Evolutionary conservation across 768 basidiomycete genomes (phyloP), one percentile per base, ranked within the genome.

Genomic region (Trametes villosa): DNA sequence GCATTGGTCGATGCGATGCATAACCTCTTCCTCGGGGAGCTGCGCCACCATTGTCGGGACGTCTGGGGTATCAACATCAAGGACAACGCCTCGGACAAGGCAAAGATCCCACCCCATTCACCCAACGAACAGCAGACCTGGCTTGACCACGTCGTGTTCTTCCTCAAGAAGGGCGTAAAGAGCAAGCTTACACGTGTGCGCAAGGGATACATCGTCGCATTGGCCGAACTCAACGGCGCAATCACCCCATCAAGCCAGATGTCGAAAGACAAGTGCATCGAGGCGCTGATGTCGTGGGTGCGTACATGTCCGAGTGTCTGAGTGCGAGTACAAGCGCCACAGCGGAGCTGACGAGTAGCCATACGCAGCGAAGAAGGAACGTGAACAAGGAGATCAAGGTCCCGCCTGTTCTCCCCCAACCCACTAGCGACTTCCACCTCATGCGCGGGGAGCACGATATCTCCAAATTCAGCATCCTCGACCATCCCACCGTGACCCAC

Each of bases 1-100:
- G 48, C 72, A 4, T 63, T 77, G 0, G 64, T 79, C 11, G 78
- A 81, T 49, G 56, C 74, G 2, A 80, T 80, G 78, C 80, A 81
- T 60, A 72, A 69, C 18, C 65, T 80, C 0, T 72, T 75, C 41
- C 70, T 79, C 1, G 75, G 76, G 4, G 45, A 72, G 1, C 57
- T 77, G 4, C 63, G 70, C 20, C 67, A 73, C 22, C 78, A 80
- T 53, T 73, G 70, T 41, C 66, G 69, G 7, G 51, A 63, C 2
- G n/a, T n/a, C n/a, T n/a, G n/a, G n/a, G n/a, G n/a, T n/a, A n/a
- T n/a, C n/a, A 38, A 27, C 9, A 9, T 11, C 31, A 7, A 2
- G 27, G 11, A 54, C 33, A 29, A 41, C n/a, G n/a, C n/a, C n/a
- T 27, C 18, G 29, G 13, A 20, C 13, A 20, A 17, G 12, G 6